Evolutionary conservation across 2,329 filamentous ascomycete genomes (phyloP).

Genomic region (Microdochium trichocladiopsis): DNA sequence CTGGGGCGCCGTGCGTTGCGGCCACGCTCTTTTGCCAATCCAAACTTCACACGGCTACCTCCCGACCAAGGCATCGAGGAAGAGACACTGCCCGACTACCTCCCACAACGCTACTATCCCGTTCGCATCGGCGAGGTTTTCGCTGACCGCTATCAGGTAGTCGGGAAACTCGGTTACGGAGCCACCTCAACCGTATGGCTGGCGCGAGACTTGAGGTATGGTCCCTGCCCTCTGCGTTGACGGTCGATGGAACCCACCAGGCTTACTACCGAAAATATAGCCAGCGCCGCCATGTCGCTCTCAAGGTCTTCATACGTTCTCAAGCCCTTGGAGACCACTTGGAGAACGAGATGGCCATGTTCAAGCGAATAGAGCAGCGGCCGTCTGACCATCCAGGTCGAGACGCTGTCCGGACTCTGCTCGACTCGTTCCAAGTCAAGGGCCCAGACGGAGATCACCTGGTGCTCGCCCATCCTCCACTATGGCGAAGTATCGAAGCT

Average conservation of each 20-base stretch:
- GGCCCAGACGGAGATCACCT: slow-evolving; percentile 26
- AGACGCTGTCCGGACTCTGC: slow-evolving; percentile 19
- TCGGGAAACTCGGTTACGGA: slow-evolving; percentile 14
- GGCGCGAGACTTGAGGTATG: slow-evolving; percentile 10
- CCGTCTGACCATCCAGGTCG: slow-evolving; percentile 21
- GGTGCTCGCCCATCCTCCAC: slow-evolving; percentile 30
- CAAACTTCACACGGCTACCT: background rate
- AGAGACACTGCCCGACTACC: slow-evolving; percentile 4
- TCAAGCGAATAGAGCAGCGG: slow-evolving; percentile 25
- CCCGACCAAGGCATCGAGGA: slow-evolving; percentile 3
- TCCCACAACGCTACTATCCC: slow-evolving; percentile 4
- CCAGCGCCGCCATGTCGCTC: slow-evolving; percentile 19
- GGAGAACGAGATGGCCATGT: slow-evolving; percentile 32
- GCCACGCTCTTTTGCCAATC: background rate
- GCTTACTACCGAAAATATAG: slow-evolving; percentile 5
- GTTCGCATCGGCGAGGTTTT: slow-evolving; percentile 6
- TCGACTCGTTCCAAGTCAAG: slow-evolving; percentile 28
- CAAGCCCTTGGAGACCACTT: slow-evolving; percentile 13
- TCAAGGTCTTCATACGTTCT: slow-evolving; percentile 22
- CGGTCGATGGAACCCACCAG: background rate
- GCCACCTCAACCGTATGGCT: slow-evolving; percentile 13
- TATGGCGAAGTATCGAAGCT: slow-evolving; percentile 31
- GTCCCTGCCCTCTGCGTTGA: background rate
- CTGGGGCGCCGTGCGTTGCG: background rate
- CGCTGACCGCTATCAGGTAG: slow-evolving; percentile 12